Percentiles rank a stretch among this genome's conserved stretches.
These are phyloP conservation scores for Clitoria ternatea DNA, from an alignment of 306 rosid genomes.

Conservation along the genomic window DNA sequence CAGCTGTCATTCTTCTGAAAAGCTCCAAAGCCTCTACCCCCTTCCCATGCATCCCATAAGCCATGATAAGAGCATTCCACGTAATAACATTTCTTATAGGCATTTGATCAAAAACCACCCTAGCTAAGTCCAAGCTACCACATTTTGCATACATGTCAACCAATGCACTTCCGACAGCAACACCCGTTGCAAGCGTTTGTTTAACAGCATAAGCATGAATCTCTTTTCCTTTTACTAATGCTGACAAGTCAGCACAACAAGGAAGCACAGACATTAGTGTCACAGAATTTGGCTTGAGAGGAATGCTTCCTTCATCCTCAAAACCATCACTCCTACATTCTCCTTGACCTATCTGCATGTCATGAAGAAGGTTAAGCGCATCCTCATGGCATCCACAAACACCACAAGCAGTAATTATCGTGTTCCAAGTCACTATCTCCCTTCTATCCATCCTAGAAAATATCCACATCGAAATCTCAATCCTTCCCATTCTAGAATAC, in stretches of 20 bases:
- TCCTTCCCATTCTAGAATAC: constrained; percentile 69
- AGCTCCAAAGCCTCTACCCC: constrained; percentile 65
- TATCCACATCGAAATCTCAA: constrained; percentile 45
- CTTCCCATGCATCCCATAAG: constrained; percentile 86
- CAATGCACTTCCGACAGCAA: constrained; percentile 81
- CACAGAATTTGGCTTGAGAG: constrained; percentile 66
- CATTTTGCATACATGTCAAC: constrained; percentile 93
- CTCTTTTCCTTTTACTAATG: constrained; percentile 71
- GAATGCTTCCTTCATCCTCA: constrained; percentile 30
- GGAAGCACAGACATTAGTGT: constrained; percentile 86
- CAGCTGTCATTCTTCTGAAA: constrained; percentile 51
- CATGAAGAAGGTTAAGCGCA: constrained; percentile 58
- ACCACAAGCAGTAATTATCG: constrained; percentile 75
- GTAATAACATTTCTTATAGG: constrained; percentile 63
- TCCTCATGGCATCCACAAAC: constrained; percentile 51
- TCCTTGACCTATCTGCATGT: constrained; percentile 47
- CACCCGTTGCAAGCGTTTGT: constrained; percentile 51
- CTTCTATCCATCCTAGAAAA: constrained; percentile 47
- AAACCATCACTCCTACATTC: constrained; percentile 22
- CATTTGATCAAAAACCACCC: constrained; percentile 63
- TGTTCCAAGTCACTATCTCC: constrained; percentile 85
- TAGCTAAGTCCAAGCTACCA: constrained; percentile 62
- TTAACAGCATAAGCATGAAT: constrained; percentile 75
- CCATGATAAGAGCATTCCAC: constrained; percentile 88
- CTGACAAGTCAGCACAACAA: constrained; percentile 67